Conservation (phyloP, 306 rosid species). For the Inga oerstediana region DNA sequence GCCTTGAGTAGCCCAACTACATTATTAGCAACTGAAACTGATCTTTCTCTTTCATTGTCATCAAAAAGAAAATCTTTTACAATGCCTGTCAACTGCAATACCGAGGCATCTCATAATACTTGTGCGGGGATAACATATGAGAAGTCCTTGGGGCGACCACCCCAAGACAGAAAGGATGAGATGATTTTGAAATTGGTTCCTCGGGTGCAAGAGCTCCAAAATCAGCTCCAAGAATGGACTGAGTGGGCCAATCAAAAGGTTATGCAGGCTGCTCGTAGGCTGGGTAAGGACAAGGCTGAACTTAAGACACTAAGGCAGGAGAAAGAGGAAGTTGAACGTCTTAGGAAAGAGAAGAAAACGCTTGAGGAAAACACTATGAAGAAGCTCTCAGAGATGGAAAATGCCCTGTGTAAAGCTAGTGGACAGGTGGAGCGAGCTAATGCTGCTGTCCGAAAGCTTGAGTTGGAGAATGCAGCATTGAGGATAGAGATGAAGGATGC, state of each 20-base stretch:
- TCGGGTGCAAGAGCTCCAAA: conserved; percentile 71
- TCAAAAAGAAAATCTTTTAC: conserved; percentile 46
- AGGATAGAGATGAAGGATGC: conserved; percentile 91
- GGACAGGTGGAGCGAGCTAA: conserved; percentile 88
- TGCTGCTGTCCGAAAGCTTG: conserved; percentile 75
- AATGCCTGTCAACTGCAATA: conserved; percentile 46
- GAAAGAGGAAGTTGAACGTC: conserved; percentile 87
- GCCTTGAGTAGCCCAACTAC: conserved; percentile 39
- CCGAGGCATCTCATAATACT: conserved; percentile 46
- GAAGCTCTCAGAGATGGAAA: conserved; percentile 90
- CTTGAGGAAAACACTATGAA: conserved; percentile 85
- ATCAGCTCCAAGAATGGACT: conserved; percentile 89
- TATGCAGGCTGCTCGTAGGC: conserved; percentile 93
- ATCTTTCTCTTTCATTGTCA: conserved; percentile 80
- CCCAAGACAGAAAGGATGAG: conserved; percentile 79
- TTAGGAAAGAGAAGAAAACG: conserved; percentile 76
- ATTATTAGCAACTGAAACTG: conserved; percentile 56
- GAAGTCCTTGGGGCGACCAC: conserved; percentile 55
- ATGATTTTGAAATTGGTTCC: conserved; percentile 76
- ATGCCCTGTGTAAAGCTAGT: conserved; percentile 79
- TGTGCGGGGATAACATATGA: conserved; percentile 58
- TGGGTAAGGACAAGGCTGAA: conserved; percentile 85
- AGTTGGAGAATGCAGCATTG: conserved; percentile 69
- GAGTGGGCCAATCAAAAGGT: conserved; percentile 97
- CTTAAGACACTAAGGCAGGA: conserved; percentile 80